phyloP scores from a whole-genome alignment of 2,329 filamentous ascomycete species.

The Phoma sp. region DNA sequence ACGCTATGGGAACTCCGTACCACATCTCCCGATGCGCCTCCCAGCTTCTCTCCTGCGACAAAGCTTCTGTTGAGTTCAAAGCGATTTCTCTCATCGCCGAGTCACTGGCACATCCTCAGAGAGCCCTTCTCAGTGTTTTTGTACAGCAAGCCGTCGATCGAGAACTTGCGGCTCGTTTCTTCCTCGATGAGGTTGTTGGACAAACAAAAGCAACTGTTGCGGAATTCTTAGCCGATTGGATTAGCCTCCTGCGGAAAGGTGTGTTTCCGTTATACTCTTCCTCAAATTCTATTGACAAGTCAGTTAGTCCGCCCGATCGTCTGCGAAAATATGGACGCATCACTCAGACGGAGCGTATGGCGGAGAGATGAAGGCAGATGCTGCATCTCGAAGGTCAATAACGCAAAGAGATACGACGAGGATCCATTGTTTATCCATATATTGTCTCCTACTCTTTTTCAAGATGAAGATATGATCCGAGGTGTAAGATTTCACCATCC shows the following conservation, averaged over 20 bases:
- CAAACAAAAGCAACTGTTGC: slow-evolving; percentile 3
- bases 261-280: neutral
- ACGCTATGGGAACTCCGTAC: slow-evolving; percentile 5
- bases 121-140: slow-evolving; percentile 20
- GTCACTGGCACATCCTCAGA: slow-evolving; percentile 21
- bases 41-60: neutral
- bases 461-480: neutral
- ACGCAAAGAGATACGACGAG: slow-evolving; percentile 3
- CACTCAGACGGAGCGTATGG: slow-evolving; percentile 18
- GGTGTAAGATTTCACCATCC: neutral
- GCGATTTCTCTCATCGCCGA: slow-evolving; percentile 20
- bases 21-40: neutral
- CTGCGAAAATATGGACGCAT: slow-evolving; percentile 13
- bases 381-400: slow-evolving; percentile 16
- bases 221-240: slow-evolving; percentile 23
- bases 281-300: slow-evolving; percentile 2
- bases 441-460: neutral
- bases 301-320: slow-evolving; percentile 16
- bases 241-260: slow-evolving; percentile 20
- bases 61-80: neutral
- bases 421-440: neutral
- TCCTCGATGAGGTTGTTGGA: slow-evolving; percentile 18
- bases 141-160: slow-evolving; percentile 18
- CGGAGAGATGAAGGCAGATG: slow-evolving; percentile 24
- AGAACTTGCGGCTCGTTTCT: slow-evolving; percentile 22